A percentile compares a stretch with the other conserved stretches of the same genome.
Conservation (phyloP, 2,329 filamentous ascomycete genomes). For the Paecilomyces formosus region DNA sequence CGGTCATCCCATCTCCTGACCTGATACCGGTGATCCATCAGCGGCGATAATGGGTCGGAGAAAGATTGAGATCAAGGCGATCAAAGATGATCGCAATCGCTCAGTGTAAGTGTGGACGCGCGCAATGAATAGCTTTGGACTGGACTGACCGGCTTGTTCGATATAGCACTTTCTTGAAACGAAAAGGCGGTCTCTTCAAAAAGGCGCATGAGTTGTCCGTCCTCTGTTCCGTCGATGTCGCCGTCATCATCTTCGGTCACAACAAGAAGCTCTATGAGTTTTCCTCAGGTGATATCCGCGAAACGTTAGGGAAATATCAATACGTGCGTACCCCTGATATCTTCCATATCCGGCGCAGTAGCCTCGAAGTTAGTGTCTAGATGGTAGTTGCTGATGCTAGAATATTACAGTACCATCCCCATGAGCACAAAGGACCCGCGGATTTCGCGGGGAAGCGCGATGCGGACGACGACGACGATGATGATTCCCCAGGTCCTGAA, state of each 20-base stretch:
- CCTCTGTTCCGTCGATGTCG: constrained; percentile 95
- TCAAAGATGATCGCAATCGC: constrained; percentile 96
- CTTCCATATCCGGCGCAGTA: constrained; percentile 1
- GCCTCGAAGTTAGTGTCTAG: constrained; percentile 8
- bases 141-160: constrained; percentile 6
- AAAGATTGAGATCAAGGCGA: constrained; percentile 99
- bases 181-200: constrained; percentile 98
- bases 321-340: constrained; percentile 59
- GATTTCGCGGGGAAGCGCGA: constrained; percentile 77
- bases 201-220: constrained; percentile 98
- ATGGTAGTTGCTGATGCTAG: constrained; percentile 5
- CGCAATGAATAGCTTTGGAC: background rate
- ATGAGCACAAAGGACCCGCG: constrained; percentile 90
- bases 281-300: constrained; percentile 86
- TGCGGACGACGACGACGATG: constrained; percentile 77
- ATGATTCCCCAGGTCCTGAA: constrained; percentile 62
- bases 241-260: constrained; percentile 95
- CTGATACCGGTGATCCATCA: background rate
- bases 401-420: constrained; percentile 74
- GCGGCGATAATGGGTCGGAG: constrained; percentile 71
- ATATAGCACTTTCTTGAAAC: constrained; percentile 86
- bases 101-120: constrained; percentile 69
- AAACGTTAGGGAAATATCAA: constrained; percentile 80
- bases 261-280: constrained; percentile 99
- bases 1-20: background rate